Evolutionary conservation across 208 protist genomes (phyloP).

Genomic region (Ichthyophonus hoferi): DNA sequence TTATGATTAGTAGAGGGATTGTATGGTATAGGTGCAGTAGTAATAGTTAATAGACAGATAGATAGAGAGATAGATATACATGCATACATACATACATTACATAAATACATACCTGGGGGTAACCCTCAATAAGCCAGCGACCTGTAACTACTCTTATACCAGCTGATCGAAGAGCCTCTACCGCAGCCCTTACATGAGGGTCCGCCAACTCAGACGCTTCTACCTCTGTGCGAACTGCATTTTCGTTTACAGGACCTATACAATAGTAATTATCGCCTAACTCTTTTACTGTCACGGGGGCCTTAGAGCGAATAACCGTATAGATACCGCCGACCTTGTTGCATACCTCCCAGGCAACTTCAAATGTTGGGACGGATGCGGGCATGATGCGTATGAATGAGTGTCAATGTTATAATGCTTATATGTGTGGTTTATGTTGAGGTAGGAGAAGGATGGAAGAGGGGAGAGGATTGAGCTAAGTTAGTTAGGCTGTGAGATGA

Average conservation of each 20-base stretch:
- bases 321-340: constrained; percentile 73
- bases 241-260: constrained; percentile 48
- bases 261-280: constrained; percentile 46
- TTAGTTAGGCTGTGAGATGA: no score
- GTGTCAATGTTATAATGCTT: no score
- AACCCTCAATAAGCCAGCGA: constrained; percentile 63
- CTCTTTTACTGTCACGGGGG: constrained; percentile 42
- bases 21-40: no score
- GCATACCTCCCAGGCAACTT: constrained; percentile 55
- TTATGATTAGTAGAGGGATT: no score
- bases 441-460: no score
- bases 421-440: no score
- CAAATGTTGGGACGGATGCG: constrained; percentile 43
- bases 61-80: no score
- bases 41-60: no score
- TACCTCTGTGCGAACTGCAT: constrained; percentile 53
- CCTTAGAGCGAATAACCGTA: constrained; percentile 66
- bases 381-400: no score
- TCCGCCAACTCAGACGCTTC: constrained; percentile 48
- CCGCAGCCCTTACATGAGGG: constrained; percentile 30
- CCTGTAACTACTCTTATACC: constrained; percentile 61
- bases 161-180: constrained; percentile 23
- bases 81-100: no score
- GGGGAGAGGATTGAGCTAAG: no score
- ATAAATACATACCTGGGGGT: constrained; percentile 43